Base-by-base conservation (phyloP, 2,329 filamentous ascomycete genomes). In the Gnomoniopsis sp. region DNA sequence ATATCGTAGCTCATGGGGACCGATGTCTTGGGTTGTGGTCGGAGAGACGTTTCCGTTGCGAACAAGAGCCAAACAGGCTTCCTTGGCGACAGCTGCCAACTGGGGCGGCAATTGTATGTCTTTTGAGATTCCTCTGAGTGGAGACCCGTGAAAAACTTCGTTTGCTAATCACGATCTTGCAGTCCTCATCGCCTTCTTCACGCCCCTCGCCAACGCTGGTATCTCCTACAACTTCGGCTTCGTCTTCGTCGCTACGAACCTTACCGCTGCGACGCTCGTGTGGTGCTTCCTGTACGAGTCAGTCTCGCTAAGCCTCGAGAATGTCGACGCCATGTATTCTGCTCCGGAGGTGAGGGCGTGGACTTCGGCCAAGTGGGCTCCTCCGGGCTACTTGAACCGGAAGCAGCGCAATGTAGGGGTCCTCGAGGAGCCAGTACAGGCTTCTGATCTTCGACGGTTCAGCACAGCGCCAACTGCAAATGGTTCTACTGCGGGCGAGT, bases 231-330 rank as follows among this genome's bases (percentile, higher is more conserved):
- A 79, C 4, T 89, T 89, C 69, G 88, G 88, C 34, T 84, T 90
- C 59, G 83, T 91, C 43, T 90, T 90, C 69, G 88, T 86, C 0
- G 85, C 80, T 4, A 89, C 86, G 70, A 86, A 86, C 68, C 81
- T 84, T 58, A 79, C 79, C 11, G 84, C 86, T 21, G 79, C 86
- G 4, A 66, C 83, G 19, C 79, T 90, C 52, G 87, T 91, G 59
- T 91, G 87, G 78, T 88, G 91, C 78, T 90, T 90, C 73, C 79
- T 91, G 63, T 87, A 87, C 67, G 88, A 91, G 74, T 87, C 82
- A 62, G 87, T 88, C 72, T 87, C 87, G 66, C 82, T 88, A 34
- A 85, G 83, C 1, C 79, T 92, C 19, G 89, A 91, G 74, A 88
- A 91, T 72, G 87, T 91, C 57, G 89, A 91, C 71, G 86, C 83